A percentile compares a stretch with the other conserved stretches of the same genome.
Evolutionary conservation across 208 protist species (phyloP).

Genomic region (Crithidia acanthocephali): DNA sequence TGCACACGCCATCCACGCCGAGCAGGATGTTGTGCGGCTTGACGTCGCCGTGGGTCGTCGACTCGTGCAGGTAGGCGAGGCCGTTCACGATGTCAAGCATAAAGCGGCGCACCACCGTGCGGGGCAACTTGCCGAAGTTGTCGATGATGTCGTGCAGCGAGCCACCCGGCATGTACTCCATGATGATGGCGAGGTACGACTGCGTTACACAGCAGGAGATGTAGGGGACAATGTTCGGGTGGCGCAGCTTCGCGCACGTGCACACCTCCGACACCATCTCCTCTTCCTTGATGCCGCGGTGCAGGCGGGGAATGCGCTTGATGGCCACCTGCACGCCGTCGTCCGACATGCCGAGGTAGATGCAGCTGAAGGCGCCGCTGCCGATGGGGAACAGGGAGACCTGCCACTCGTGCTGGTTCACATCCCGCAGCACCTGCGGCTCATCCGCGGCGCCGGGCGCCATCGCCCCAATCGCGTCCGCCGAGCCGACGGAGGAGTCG

Average conservation of each 20-base stretch:
- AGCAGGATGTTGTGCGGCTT: slow-evolving; percentile 91
- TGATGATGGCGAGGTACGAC: slow-evolving; percentile 77
- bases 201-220: slow-evolving; percentile 66
- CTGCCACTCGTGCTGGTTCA: slow-evolving; percentile 61
- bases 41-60: slow-evolving; percentile 85
- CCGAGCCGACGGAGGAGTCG: slow-evolving; percentile 24
- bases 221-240: slow-evolving; percentile 86
- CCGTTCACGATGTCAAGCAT: slow-evolving; percentile 79
- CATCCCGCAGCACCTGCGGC: slow-evolving; percentile 59
- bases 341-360: slow-evolving; percentile 76
- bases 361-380: slow-evolving; percentile 67
- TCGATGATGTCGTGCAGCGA: slow-evolving; percentile 76
- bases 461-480: slow-evolving; percentile 24
- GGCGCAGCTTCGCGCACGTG: slow-evolving; percentile 57
- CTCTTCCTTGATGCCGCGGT: slow-evolving; percentile 66
- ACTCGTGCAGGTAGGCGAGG: slow-evolving; percentile 77
- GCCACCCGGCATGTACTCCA: slow-evolving; percentile 87
- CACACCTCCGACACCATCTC: slow-evolving; percentile 70
- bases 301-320: slow-evolving; percentile 73
- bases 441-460: slow-evolving; percentile 35
- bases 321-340: slow-evolving; percentile 82
- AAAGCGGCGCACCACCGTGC: slow-evolving; percentile 65
- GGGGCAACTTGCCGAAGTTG: slow-evolving; percentile 68
- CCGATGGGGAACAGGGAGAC: slow-evolving; percentile 67
- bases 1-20: slow-evolving; percentile 78